A percentile compares a stretch with the other conserved stretches of the same genome.
Conservation (phyloP, 2,329 filamentous ascomycete genomes). For the Pseudogymnoascus sp. region DNA sequence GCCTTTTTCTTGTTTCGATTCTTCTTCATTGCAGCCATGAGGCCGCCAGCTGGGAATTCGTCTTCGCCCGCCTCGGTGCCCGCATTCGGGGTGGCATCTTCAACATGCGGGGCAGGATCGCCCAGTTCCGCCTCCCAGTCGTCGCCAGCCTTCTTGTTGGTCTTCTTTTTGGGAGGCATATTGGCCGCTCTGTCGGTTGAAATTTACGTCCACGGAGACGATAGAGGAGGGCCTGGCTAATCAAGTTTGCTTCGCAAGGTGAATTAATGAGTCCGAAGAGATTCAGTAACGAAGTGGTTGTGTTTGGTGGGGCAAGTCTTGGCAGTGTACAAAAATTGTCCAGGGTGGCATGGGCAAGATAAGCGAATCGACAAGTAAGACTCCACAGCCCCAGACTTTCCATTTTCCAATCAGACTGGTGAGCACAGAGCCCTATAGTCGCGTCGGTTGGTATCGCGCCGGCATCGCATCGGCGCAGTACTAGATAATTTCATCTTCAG, state of each 20-base stretch:
- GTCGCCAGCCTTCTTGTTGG: slow-evolving; percentile 74
- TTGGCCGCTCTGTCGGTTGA: slow-evolving; percentile 24
- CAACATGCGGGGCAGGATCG: slow-evolving; percentile 55
- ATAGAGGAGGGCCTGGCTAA: neutral
- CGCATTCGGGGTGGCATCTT: slow-evolving; percentile 38
- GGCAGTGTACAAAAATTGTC: neutral
- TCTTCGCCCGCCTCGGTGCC: slow-evolving; percentile 27
- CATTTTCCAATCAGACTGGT: neutral
- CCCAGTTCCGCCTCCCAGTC: slow-evolving; percentile 94
- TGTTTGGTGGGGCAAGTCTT: slow-evolving; percentile 8
- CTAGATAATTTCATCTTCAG: neutral
- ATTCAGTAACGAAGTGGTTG: slow-evolving; percentile 2
- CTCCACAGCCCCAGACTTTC: slow-evolving; percentile 6
- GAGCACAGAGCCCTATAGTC: neutral
- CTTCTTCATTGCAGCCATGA: slow-evolving; percentile 75
- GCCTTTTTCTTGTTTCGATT: slow-evolving; percentile 84
- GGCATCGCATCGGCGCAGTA: neutral
- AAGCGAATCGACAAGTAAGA: slow-evolving; percentile 2
- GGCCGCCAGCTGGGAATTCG: slow-evolving; percentile 47
- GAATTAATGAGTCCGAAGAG: neutral
- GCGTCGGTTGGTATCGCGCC: neutral
- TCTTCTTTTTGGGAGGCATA: slow-evolving; percentile 96
- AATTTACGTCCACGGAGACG: slow-evolving; percentile 6
- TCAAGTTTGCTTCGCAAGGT: slow-evolving; percentile 1
- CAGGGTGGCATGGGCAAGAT: slow-evolving; percentile 7